Evolutionary conservation across 345 rosid genomes (phyloP), one percentile per base, ranked within the genome.

Genomic region (Pelargonium nanum): DNA sequence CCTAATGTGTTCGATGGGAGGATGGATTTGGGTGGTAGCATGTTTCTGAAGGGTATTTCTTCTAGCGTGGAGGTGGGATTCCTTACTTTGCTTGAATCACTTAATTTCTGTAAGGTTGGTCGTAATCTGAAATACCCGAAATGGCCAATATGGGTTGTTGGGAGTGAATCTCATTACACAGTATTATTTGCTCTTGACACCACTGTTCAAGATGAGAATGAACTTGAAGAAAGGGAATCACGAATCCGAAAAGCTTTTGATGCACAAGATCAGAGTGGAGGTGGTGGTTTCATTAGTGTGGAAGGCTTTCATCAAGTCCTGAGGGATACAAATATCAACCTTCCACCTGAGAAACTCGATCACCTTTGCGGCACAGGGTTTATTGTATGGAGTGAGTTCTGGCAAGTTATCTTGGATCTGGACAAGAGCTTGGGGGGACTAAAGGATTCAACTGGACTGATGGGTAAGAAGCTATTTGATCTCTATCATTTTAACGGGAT

Each of bases 81-180:
- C 72, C 93, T 94, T 57, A 94, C 99, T 26, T 80, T 94, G 65
- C 78, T 94, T 44, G 99, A 94, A 73, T 94, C 95, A 21, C 95
- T 94, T 57, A 85, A 86, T 62, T 86, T 90, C 76, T 94, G 99
- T 62, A 94, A 86, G 79, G 99, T 94, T 19, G 99, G 99, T 19
- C 96, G 83, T 72, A 71, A 83, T 79, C 84, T 94, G 26, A 94
- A 94, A 74, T 81, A 81, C 75, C 99, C 99, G 24, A 83, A 65
- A 60, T 90, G 97, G 97, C 99, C 99, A 22, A 94, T 94, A 81
- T 94, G 99, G 99, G 97, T 94, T 61, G 78, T 94, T 68, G 99
- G 99, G 4, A 94, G 99, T 50, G 99, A 94, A 77, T 94, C 99
- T 55, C 99, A 94, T 67, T 94, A 90, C 74, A 94, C 96, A 1